Conservation (phyloP, 2,329 filamentous ascomycete species). For the Alternaria atra region DNA sequence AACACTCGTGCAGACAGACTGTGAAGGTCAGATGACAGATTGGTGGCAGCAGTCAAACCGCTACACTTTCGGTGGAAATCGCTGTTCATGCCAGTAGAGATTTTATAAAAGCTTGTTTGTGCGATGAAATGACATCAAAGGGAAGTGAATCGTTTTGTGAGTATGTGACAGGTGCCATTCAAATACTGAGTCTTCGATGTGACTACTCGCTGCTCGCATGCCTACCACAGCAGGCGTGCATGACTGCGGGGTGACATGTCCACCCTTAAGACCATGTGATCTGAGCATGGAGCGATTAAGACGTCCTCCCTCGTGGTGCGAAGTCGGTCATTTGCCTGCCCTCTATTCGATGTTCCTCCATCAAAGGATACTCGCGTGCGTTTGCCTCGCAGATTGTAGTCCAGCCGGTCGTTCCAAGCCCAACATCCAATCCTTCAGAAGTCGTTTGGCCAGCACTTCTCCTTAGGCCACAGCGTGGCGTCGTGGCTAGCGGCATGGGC, state of each 20-base stretch:
- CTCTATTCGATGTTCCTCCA: not conserved
- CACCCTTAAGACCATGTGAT: not conserved
- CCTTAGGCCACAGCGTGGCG: conserved; percentile 62
- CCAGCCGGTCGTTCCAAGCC: not conserved
- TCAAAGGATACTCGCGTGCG: not conserved
- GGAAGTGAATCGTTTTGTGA: not conserved
- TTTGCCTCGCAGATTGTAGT: not conserved
- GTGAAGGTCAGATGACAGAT: not conserved
- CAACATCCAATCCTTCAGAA: conserved; percentile 24
- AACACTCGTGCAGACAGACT: not conserved
- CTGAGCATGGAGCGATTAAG: not conserved
- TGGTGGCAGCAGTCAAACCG: not conserved
- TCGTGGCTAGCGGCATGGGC: conserved; percentile 64
- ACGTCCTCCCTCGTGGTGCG: not conserved
- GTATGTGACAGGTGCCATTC: not conserved
- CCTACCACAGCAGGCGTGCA: not conserved
- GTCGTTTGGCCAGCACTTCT: conserved; percentile 67
- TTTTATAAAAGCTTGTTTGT: not conserved
- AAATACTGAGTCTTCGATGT: conserved; percentile 63
- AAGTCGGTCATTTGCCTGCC: not conserved
- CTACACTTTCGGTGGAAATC: not conserved
- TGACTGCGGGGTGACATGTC: not conserved
- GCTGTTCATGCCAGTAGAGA: not conserved
- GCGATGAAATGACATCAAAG: not conserved
- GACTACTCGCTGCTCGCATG: not conserved